Evolutionary conservation across 805 yeast genomes (phyloP), one percentile per base, ranked within the genome.

Genomic region (Citeromyces matritensis): DNA sequence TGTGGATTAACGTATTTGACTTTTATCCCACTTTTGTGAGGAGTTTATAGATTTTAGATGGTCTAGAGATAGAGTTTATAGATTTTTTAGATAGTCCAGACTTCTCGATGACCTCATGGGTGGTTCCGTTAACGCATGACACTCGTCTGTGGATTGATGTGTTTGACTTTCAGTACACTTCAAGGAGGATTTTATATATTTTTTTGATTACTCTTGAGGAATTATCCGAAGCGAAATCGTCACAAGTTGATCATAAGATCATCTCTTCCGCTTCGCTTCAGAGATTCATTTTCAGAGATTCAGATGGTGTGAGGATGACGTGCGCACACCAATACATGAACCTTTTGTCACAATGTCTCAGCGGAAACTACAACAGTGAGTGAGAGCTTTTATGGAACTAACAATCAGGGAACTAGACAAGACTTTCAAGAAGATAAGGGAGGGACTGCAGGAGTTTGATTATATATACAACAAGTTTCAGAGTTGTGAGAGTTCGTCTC

Each of bases 371-470:
- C 67, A 61, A 42, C 70, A 63, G 66, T 60, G 54, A 40, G 66
- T 58, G 24, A 11, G 8, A 11, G 11, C 6, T 23, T 4, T 24
- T 6, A 29, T 14, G 15, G 24, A 23, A 23, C 37, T 37, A 25
- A 32, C 36, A 27, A 31, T 32, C 32, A 56, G 56, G 55, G 96
- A 88, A 62, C 83, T 91, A 49, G 98, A 88, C 57, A 82, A 86
- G 48, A 84, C 86, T 45, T 69, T 80, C 57, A 84, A 84, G 54
- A 84, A 91, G 55, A 94, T 91, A 33, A 71, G 75, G 35, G 98
- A 88, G 59, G 98, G 98, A 7, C 67, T 88, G 27, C 74, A 69
- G 33, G 79, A 73, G 37, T 88, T 88, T 47, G 95, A 88, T 47
- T 75, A 68, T 33, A 73, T 83, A 23, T 80, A 88, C 47, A 94